Base-by-base conservation (phyloP, 1,284 basidiomycete genomes). In the Pyrrhoderma lamaoense region DNA sequence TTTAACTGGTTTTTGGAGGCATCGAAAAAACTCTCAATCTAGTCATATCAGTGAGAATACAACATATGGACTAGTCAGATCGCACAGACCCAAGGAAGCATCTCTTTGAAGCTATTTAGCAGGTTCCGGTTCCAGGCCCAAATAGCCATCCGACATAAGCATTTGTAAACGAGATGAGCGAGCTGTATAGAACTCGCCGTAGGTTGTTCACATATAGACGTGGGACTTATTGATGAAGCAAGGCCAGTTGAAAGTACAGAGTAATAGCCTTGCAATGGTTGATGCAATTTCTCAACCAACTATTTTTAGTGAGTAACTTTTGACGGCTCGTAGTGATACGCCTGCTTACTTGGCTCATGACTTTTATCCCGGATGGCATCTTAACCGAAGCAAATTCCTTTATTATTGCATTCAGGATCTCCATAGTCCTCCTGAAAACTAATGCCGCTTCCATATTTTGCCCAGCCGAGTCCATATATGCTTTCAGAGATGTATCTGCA, bases 141-240 rank as follows among this genome's bases (percentile, higher is more conserved):
- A 38, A 74, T 60, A 13, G 77, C 76, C 61, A 85, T 73, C 59
- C 80, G 87, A 11, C 71, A 67, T 39, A 89, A 65, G 58, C 76
- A 80, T 62, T 89, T 89, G 67, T 80, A 88, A 3, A 80, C 65
- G 8, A 87, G 64, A 60, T 89, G 86, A 2, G 77, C 76, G 14
- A 86, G 65, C 3, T 76, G 60, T 44, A 89, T 67, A 55, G 80
- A 78, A 54, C 79, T 73, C 1, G 62, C 68, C 47, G 58, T 76
- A 50, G 58, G 66, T 57, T 59, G 72, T 58, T 56, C 68, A 62
- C 53, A 64, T 55, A 69, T 70, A 50, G 57, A 68, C 9, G 59
- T 40, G 3, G 67, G 61, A 36, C 57, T 59, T 3, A 73, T 56
- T 8, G 66, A 62, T 4, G 70, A 66, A 8, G 69, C 62, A 39